These are phyloP conservation scores for Penicillium sp. DNA, from an alignment of 2,329 filamentous ascomycete species.

Conservation along the genomic window DNA sequence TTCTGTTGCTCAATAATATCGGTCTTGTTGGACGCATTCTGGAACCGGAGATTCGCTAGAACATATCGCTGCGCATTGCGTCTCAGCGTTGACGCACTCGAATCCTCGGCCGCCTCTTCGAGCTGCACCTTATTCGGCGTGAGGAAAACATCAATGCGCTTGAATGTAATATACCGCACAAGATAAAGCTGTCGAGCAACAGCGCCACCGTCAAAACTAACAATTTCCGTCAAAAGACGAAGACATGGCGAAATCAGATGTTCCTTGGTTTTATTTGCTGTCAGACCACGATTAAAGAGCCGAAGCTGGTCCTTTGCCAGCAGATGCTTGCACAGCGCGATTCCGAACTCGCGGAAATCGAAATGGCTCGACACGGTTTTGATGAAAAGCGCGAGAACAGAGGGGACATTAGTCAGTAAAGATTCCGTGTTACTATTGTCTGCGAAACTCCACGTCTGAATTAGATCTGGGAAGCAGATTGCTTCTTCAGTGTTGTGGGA, in stretches of 20 bases:
- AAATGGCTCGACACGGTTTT: constrained; percentile 75
- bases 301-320: constrained; percentile 81
- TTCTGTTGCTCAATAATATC: constrained; percentile 80
- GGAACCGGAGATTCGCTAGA: constrained; percentile 76
- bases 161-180: constrained; percentile 77
- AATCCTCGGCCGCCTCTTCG: constrained; percentile 66
- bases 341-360: constrained; percentile 75
- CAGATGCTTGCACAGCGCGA: constrained; percentile 79
- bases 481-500: constrained; percentile 58
- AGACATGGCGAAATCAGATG: constrained; percentile 88
- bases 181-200: constrained; percentile 79
- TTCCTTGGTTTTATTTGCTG: constrained; percentile 80
- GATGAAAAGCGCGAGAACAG: constrained; percentile 80
- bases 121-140: constrained; percentile 63
- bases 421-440: constrained; percentile 79
- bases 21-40: constrained; percentile 76
- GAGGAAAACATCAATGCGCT: constrained; percentile 79
- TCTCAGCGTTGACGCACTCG: constrained; percentile 75
- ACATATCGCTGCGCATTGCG: constrained; percentile 84
- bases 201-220: constrained; percentile 82
- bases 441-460: constrained; percentile 87
- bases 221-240: constrained; percentile 82
- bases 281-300: constrained; percentile 77
- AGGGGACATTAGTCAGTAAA: constrained; percentile 78
- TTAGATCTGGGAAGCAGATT: constrained; percentile 75